These are phyloP conservation scores for Wickerhamomyces chambardii DNA, from an alignment of 805 yeast genomes.

Conservation along the genomic window DNA sequence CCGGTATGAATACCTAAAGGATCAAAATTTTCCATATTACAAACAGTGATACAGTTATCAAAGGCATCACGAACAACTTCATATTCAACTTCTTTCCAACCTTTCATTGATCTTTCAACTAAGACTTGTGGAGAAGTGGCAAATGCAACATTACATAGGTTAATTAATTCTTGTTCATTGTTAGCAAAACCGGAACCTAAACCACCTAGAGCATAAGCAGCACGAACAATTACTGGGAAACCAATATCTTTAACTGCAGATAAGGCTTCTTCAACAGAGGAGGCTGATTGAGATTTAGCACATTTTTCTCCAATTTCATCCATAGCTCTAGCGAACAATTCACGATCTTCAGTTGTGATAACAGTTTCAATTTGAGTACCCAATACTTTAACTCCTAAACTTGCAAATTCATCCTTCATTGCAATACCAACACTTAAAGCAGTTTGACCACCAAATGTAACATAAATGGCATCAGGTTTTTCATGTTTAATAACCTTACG, in stretches of 20 bases:
- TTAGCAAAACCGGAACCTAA: slow-evolving; percentile 97
- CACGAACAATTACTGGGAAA: slow-evolving; percentile 93
- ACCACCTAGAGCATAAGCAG: slow-evolving; percentile 97
- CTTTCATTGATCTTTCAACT: slow-evolving; percentile 95
- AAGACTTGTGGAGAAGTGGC: slow-evolving; percentile 95
- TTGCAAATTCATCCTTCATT: slow-evolving; percentile 90
- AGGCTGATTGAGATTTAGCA: slow-evolving; percentile 87
- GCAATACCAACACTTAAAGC: slow-evolving; percentile 94
- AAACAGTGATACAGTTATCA: slow-evolving; percentile 97
- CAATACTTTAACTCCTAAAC: slow-evolving; percentile 85
- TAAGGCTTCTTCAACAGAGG: slow-evolving; percentile 71
- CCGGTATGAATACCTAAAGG: slow-evolving; percentile 99
- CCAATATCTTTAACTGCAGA: slow-evolving; percentile 81
- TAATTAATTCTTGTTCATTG: slow-evolving; percentile 73
- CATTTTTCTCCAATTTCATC: slow-evolving; percentile 92
- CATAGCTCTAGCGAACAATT: slow-evolving; percentile 89
- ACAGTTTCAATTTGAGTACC: slow-evolving; percentile 97
- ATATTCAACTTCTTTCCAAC: slow-evolving; percentile 98
- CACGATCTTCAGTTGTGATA: slow-evolving; percentile 97
- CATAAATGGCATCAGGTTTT: slow-evolving; percentile 94
- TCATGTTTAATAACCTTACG: slow-evolving; percentile 92
- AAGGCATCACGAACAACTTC: slow-evolving; percentile 97
- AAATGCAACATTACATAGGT: slow-evolving; percentile 82
- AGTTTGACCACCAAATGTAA: slow-evolving; percentile 98
- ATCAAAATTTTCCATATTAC: slow-evolving; percentile 99